These are phyloP conservation scores for Boletus smithii DNA, from an alignment of 1,284 basidiomycete species.

Conservation along the genomic window DNA sequence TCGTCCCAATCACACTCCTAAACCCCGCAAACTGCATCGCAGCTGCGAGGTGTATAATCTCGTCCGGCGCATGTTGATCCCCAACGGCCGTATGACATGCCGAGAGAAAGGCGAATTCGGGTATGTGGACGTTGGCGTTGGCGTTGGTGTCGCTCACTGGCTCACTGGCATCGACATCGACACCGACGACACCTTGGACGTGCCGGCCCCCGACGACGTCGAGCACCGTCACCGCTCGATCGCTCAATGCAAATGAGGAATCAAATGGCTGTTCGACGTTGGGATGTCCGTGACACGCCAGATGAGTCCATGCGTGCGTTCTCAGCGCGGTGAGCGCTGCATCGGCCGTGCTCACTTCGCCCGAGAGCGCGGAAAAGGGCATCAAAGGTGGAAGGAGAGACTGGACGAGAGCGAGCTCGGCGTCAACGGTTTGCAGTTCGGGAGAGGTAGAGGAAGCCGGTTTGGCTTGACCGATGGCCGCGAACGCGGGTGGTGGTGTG, in stretches of 20 bases:
- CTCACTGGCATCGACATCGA: no score
- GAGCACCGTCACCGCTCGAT: slow-evolving; percentile 26
- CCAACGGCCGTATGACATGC: slow-evolving; percentile 21
- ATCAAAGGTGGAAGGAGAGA: slow-evolving; percentile 18
- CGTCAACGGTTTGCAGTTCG: slow-evolving; percentile 13
- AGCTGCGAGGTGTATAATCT: slow-evolving; percentile 20
- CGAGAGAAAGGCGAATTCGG: slow-evolving; percentile 21
- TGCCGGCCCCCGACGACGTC: slow-evolving; percentile 25
- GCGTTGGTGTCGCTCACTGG: no score
- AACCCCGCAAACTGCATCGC: slow-evolving; percentile 26
- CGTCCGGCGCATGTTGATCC: slow-evolving; percentile 11
- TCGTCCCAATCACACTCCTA: slow-evolving; percentile 22
- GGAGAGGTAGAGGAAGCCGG: slow-evolving; percentile 2
- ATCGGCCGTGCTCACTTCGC: slow-evolving; percentile 7
- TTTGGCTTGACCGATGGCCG: slow-evolving; percentile 27
- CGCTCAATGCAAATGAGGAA: slow-evolving; percentile 28
- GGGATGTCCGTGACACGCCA: slow-evolving; percentile 30
- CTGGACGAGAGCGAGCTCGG: slow-evolving; percentile 19
- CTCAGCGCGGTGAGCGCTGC: slow-evolving; percentile 14
- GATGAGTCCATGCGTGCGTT: slow-evolving; percentile 27
- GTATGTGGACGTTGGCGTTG: not conserved
- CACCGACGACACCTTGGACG: not conserved
- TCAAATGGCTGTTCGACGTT: slow-evolving; percentile 27
- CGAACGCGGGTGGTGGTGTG: slow-evolving; percentile 8
- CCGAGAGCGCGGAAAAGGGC: slow-evolving; percentile 12